phyloP scores from a whole-genome alignment of 2,329 filamentous ascomycete genomes.

The Aspergillus amoenus region DNA sequence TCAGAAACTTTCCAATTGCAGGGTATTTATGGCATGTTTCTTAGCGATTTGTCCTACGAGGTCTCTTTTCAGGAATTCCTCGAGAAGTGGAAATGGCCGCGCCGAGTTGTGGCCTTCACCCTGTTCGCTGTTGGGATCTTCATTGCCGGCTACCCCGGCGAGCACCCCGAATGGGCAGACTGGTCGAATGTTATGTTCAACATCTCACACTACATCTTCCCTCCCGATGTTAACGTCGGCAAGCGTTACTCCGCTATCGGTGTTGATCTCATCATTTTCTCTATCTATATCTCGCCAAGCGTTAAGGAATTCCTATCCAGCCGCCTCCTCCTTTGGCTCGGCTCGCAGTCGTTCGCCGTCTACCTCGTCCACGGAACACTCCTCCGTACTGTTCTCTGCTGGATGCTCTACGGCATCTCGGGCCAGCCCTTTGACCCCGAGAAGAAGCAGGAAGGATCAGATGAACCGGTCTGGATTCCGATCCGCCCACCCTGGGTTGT shows the following conservation, averaged over 20 bases:
- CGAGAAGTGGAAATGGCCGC: constrained; percentile 39
- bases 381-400: constrained; percentile 51
- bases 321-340: constrained; percentile 53
- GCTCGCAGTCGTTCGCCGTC: constrained; percentile 56
- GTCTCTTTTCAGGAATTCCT: constrained; percentile 48
- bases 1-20: constrained; percentile 56
- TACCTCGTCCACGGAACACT: constrained; percentile 57
- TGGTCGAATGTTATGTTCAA: constrained; percentile 50
- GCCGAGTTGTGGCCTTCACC: constrained; percentile 38
- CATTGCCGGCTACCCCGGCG: constrained; percentile 52
- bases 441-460: constrained; percentile 39
- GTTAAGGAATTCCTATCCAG: constrained; percentile 52
- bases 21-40: constrained; percentile 52
- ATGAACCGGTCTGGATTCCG: constrained; percentile 44
- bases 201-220: constrained; percentile 47
- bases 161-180: constrained; percentile 49
- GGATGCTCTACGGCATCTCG: constrained; percentile 54
- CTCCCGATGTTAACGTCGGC: constrained; percentile 43
- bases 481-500: constrained; percentile 42
- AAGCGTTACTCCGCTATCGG: constrained; percentile 51
- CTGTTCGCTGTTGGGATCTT: constrained; percentile 48
- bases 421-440: constrained; percentile 44
- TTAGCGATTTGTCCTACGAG: constrained; percentile 53
- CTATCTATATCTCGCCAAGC: constrained; percentile 51
- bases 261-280: constrained; percentile 50